Conservation (phyloP, 2,329 filamentous ascomycete species). For the Fusarium sacchari region DNA sequence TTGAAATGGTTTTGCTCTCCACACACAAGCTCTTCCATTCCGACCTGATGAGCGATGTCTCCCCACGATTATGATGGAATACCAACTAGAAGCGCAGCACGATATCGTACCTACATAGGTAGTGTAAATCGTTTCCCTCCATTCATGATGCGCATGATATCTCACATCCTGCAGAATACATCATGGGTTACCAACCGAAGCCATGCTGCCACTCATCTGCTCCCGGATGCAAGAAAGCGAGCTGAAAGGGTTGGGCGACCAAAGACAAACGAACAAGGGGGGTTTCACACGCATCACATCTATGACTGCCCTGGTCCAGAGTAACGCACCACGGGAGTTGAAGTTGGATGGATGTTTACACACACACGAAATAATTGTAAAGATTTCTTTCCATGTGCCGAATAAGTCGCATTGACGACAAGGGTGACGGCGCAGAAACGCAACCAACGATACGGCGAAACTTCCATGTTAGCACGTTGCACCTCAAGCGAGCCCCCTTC, state of each 20-base stretch:
- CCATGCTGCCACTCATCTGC: slow-evolving; percentile 24
- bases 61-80: slow-evolving; percentile 6
- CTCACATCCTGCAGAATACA: slow-evolving; percentile 23
- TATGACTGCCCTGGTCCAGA: slow-evolving; percentile 12
- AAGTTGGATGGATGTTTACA: slow-evolving; percentile 19
- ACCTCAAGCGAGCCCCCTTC: slow-evolving; percentile 15
- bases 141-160: slow-evolving; percentile 25
- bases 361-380: slow-evolving; percentile 16
- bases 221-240: slow-evolving; percentile 38
- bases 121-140: slow-evolving; percentile 4
- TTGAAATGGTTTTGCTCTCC: slow-evolving; percentile 27
- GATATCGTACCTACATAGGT: slow-evolving; percentile 1
- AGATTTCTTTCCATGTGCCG: slow-evolving; percentile 38
- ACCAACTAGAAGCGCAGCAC: slow-evolving; percentile 1
- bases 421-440: slow-evolving; percentile 19
- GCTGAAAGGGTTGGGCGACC: slow-evolving; percentile 26
- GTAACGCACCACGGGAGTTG: slow-evolving; percentile 38
- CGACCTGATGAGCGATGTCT: slow-evolving; percentile 6
- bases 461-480: slow-evolving; percentile 6
- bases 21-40: slow-evolving; percentile 17
- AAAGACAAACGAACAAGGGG: slow-evolving; percentile 32
- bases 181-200: slow-evolving; percentile 25
- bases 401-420: slow-evolving; percentile 33
- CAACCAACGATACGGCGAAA: slow-evolving; percentile 22
- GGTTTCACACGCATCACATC: slow-evolving; percentile 10